phyloP scores from a whole-genome alignment of 2,329 filamentous ascomycete species.

The Herpotrichia juniperi region DNA sequence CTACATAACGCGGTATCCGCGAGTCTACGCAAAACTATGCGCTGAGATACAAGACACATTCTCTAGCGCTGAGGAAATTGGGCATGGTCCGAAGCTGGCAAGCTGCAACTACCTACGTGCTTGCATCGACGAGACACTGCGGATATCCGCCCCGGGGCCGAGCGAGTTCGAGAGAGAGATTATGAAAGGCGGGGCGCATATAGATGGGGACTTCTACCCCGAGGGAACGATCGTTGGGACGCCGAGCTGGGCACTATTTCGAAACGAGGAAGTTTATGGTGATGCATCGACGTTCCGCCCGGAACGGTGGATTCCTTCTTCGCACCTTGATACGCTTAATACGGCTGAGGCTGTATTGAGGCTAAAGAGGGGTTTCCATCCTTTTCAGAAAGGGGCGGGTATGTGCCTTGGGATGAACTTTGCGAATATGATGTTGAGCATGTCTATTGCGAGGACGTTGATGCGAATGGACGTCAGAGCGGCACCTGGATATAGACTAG shows the following conservation, averaged over 20 bases:
- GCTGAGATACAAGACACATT: conserved; percentile 16
- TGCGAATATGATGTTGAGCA: conserved; percentile 15
- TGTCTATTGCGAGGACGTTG: background rate
- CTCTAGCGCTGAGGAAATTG: conserved; percentile 7
- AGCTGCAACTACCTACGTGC: conserved; percentile 17
- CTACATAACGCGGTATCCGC: conserved; percentile 39
- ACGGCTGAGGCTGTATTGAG: conserved; percentile 8
- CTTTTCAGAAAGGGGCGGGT: conserved; percentile 23
- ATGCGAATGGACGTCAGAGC: background rate
- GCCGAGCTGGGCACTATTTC: conserved; percentile 16
- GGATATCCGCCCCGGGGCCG: conserved; percentile 17
- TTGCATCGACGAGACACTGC: conserved; percentile 22
- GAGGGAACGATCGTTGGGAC: conserved; percentile 18
- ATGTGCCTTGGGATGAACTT: conserved; percentile 28
- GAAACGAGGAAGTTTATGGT: conserved; percentile 19
- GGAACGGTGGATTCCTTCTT: conserved; percentile 25
- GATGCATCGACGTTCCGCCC: conserved; percentile 17
- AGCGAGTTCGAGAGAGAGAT: background rate
- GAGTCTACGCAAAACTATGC: background rate
- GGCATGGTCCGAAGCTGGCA: conserved; percentile 7
- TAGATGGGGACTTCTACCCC: conserved; percentile 18
- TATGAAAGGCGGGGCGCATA: conserved; percentile 17
- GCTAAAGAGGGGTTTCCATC: too few species aligned
- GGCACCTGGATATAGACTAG: background rate
- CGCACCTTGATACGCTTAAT: too few species aligned